These are phyloP conservation scores for Mycena epipterygia DNA, from an alignment of 768 basidiomycete genomes.

Conservation along the genomic window DNA sequence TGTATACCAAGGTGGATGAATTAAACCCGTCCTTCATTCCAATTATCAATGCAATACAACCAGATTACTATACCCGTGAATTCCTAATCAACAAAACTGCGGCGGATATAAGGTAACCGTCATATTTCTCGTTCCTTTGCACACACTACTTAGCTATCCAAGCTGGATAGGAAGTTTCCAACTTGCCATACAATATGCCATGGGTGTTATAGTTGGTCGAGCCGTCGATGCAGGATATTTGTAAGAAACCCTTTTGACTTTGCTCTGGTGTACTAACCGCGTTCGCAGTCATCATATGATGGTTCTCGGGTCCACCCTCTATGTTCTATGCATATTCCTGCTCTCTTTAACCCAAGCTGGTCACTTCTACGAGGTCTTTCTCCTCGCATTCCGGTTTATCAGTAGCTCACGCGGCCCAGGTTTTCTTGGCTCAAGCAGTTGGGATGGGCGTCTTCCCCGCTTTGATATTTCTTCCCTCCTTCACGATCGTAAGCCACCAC, in stretches of 20 bases:
- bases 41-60: conserved; percentile 39
- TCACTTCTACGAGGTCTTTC: conserved; percentile 61
- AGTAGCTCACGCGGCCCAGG: conserved; percentile 44
- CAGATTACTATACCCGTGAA: conserved; percentile 58
- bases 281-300: conserved; percentile 52
- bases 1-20: conserved; percentile 52
- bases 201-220: conserved; percentile 55
- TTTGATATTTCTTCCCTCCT: conserved; percentile 52
- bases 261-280: conserved; percentile 40
- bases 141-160: conserved; percentile 21
- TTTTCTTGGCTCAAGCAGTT: conserved; percentile 69
- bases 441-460: conserved; percentile 61
- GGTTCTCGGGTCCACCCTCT: conserved; percentile 49
- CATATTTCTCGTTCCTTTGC: neutral
- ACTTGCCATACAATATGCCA: conserved; percentile 59
- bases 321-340: conserved; percentile 59
- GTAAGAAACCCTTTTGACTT: conserved; percentile 46
- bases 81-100: conserved; percentile 54
- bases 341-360: conserved; percentile 56
- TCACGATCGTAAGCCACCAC: conserved; percentile 53
- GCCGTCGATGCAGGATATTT: conserved; percentile 66
- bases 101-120: conserved; percentile 59
- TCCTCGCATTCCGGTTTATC: neutral
- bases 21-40: conserved; percentile 29
- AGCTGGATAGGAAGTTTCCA: conserved; percentile 68